Base-by-base conservation (phyloP, 768 basidiomycete genomes). In the Agaricus blazei region DNA sequence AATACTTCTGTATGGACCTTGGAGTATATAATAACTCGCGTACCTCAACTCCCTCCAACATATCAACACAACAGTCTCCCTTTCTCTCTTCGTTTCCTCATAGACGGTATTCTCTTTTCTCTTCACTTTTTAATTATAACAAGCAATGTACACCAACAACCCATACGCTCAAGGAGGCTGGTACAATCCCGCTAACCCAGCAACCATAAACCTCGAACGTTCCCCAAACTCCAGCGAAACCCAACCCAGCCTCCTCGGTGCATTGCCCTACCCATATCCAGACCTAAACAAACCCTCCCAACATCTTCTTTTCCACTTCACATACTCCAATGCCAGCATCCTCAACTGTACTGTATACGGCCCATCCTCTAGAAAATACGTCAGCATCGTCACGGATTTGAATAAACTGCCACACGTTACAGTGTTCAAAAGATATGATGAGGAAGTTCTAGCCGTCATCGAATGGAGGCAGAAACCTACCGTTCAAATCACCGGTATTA, bases 331-430 rank as follows among this genome's bases (percentile, higher is more conserved):
- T 41, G 69, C 73, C 4, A 70, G 68, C 38, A 67, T 80, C 23
- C 66, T 79, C 28, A 72, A 80, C 63, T 79, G 70, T 57, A 69
- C 60, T 24, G 71, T 80, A 51, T 57, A 74, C 48, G 77, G 77
- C 1, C 74, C 78, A 0, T 67, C 71, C 52, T 65, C 66, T 14
- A 70, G 72, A 56, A 70, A 72, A 19, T 70, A 69, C 23, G 75
- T 77, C 60, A 71, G 72, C 46, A 54, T 79, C 57, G 63, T 57
- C 26, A 78, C 78, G 34, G 68, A 69, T 49, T 51, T 66, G n/a
- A 65, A 59, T 4, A 48, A 59, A 19, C 48, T 56, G 15, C 59
- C 58, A 24, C 60, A 61, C 27, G 61, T 62, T 19, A 67, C 66
- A 2, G 42, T 70, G 6, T 58, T 67, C 42, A 52, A 45, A 9